A percentile compares a stretch with the other conserved stretches of the same genome.
Conservation (phyloP, 73 alveolate genomes). For the Tetrahymena malaccensis region DNA sequence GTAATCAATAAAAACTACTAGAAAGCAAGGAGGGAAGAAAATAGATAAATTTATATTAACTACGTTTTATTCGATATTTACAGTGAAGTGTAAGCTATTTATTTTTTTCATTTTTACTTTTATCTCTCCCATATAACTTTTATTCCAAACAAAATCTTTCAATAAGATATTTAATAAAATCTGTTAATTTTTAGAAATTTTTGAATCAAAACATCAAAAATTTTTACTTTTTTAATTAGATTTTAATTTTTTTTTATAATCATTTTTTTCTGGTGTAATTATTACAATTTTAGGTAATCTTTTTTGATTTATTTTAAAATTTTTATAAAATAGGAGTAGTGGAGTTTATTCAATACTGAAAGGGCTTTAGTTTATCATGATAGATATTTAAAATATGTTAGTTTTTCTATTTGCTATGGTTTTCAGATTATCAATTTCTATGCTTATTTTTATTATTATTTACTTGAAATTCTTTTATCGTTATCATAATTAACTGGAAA, state of each 20-base stretch:
- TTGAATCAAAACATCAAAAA: no score
- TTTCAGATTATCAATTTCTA: background rate
- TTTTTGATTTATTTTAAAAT: no score
- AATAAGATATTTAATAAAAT: no score
- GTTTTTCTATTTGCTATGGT: background rate
- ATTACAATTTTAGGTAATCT: no score
- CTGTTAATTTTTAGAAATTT: no score
- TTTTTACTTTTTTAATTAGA: no score
- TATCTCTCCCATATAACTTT: background rate
- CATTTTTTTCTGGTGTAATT: no score
- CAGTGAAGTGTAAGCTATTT: background rate
- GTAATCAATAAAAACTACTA: background rate
- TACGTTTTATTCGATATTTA: background rate
- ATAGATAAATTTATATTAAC: background rate
- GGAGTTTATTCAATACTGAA: background rate
- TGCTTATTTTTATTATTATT: background rate
- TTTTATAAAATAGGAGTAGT: background rate
- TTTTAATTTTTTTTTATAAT: no score
- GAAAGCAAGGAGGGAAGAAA: background rate
- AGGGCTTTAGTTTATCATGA: background rate
- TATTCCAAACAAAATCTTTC: background rate
- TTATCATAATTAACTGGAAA: background rate
- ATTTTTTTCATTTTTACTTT: background rate
- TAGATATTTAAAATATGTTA: background rate
- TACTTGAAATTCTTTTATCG: background rate